A percentile compares a stretch with the other conserved stretches of the same genome.
phyloP scores from a whole-genome alignment of 2,329 filamentous ascomycete species.

The Trichophyton simii region DNA sequence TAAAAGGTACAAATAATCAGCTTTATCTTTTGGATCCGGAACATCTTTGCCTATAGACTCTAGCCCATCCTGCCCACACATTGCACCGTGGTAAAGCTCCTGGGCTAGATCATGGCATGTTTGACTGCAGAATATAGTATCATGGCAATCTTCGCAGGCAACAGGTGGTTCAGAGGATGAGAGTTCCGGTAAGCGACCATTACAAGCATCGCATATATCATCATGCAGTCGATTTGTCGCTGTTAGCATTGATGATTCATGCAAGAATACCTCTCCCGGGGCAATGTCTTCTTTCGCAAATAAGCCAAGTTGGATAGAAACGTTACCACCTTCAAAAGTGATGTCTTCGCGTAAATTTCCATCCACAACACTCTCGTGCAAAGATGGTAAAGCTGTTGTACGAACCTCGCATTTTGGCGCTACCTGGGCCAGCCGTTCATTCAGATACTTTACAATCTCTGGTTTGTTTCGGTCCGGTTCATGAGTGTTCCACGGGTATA shows the following conservation, averaged over 20 bases:
- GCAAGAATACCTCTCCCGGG: constrained; percentile 62
- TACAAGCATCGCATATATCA: constrained; percentile 79
- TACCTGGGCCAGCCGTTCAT: constrained; percentile 52
- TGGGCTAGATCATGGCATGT: constrained; percentile 45
- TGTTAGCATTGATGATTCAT: constrained; percentile 75
- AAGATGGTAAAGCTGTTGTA: constrained; percentile 60
- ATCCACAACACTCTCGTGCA: constrained; percentile 36
- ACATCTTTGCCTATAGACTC: constrained; percentile 49
- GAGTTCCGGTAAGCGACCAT: constrained; percentile 54
- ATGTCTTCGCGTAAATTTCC: constrained; percentile 10
- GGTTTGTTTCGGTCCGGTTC: constrained; percentile 47
- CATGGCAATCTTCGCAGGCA: constrained; percentile 44
- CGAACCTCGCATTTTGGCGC: constrained; percentile 74
- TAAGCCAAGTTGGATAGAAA: constrained; percentile 65
- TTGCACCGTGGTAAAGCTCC: constrained; percentile 44
- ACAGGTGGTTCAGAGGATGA: constrained; percentile 26
- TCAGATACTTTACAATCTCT: constrained; percentile 53
- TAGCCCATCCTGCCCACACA: constrained; percentile 43
- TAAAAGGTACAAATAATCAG: constrained; percentile 48
- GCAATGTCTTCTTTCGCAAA: constrained; percentile 74
- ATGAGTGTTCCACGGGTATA: constrained; percentile 51
- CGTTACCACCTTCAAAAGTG: constrained; percentile 22
- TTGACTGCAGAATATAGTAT: constrained; percentile 49
- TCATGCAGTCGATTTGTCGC: constrained; percentile 83
- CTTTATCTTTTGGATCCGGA: constrained; percentile 43